Conservation (phyloP, 805 yeast species). For the Schwanniomyces pseudopolymorphus region DNA sequence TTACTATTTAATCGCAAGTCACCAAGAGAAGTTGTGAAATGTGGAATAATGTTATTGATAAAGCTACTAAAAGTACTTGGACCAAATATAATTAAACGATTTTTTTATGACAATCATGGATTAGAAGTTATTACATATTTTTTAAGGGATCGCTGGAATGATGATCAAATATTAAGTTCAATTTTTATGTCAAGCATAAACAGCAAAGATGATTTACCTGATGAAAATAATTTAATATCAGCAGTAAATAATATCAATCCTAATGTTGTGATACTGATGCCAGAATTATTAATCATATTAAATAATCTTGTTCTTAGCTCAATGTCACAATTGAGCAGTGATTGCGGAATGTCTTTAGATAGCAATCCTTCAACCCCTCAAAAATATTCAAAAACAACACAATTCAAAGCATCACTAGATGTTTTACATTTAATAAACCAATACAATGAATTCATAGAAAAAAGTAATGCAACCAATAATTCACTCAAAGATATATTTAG, state of each 20-base stretch:
- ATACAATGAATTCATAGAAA: conserved; percentile 28
- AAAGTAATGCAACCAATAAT: conserved; percentile 25
- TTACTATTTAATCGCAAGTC: conserved; percentile 44
- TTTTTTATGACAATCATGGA: conserved; percentile 51
- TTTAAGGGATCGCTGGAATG: conserved; percentile 48
- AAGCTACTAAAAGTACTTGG: conserved; percentile 49
- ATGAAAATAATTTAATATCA: conserved; percentile 1
- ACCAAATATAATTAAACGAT: conserved; percentile 45
- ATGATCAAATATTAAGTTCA: conserved; percentile 42
- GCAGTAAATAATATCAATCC: conserved; percentile 10
- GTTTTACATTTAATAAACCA: conserved; percentile 35
- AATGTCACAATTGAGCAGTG: conserved; percentile 25
- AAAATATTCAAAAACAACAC: conserved; percentile 10
- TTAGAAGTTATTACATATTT: conserved; percentile 46
- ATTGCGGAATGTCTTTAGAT: conserved; percentile 30
- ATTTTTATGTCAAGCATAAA: conserved; percentile 40
- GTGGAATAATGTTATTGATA: conserved; percentile 48
- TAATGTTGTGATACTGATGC: conserved; percentile 26
- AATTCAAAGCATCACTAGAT: conserved; percentile 26
- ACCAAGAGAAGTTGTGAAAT: conserved; percentile 33
- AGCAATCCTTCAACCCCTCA: conserved; percentile 36
- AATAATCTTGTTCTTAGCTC: conserved; percentile 34
- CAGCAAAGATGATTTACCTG: conserved; percentile 1
- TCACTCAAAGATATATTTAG: conserved; percentile 23
- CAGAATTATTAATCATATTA: conserved; percentile 45